Evolutionary conservation across 176 grass and related monocot species (phyloP).

Genomic region (Juncus effusus): DNA sequence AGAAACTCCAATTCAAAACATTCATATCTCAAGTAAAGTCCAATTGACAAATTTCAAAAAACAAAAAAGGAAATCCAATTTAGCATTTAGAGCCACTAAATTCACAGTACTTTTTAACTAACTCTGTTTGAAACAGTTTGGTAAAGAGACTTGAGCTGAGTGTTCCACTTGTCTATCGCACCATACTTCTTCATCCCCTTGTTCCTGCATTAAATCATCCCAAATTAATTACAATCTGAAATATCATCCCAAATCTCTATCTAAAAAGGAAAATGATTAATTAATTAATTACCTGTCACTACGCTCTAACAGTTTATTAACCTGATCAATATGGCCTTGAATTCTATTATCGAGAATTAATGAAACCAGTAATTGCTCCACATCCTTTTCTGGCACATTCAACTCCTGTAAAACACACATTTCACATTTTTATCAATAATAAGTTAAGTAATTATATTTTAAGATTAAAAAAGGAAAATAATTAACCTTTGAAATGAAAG

Average conservation of each 20-base stretch:
- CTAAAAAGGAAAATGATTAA: neutral
- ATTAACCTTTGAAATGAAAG: conserved; percentile 91
- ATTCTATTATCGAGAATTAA: conserved; percentile 94
- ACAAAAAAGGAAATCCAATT: neutral
- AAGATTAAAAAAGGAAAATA: conserved; percentile 2
- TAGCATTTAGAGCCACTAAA: neutral
- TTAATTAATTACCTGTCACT: conserved; percentile 57
- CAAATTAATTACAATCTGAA: conserved; percentile 8
- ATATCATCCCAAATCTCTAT: neutral
- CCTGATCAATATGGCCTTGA: conserved; percentile 98
- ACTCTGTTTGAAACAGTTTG: conserved; percentile 84
- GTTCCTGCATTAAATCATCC: conserved; percentile 43
- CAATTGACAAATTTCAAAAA: neutral
- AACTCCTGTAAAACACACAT: conserved; percentile 54
- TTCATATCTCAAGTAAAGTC: conserved; percentile 2
- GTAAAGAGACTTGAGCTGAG: conserved; percentile 69
- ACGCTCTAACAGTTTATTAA: conserved; percentile 87
- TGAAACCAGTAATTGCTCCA: conserved; percentile 91
- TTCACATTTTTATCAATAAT: neutral
- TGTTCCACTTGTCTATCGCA: conserved; percentile 97
- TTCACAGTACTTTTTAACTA: conserved; percentile 35
- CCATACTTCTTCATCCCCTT: conserved; percentile 89
- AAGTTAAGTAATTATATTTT: too few relatives aligned
- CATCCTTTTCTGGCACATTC: conserved; percentile 95
- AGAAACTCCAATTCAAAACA: conserved; percentile 12